Conservation (phyloP, 371 early-diverging fungal species). For the Mucor piriformis region DNA sequence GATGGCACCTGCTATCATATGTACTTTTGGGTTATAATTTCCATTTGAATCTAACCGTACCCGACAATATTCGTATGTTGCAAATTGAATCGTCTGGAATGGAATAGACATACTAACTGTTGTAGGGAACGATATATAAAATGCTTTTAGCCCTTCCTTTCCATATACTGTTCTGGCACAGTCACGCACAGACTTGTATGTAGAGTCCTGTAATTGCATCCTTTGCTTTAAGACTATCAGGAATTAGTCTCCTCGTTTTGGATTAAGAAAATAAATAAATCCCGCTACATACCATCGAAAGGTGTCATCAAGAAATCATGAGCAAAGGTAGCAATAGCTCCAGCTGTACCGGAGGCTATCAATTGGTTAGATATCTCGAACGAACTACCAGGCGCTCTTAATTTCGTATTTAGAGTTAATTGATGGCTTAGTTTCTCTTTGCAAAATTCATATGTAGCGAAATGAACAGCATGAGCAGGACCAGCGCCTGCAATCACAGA, state of each 20-base stretch:
- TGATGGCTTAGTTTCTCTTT: constrained; percentile 67
- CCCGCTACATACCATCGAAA: constrained; percentile 76
- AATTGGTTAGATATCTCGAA: constrained; percentile 57
- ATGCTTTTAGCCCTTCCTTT: constrained; percentile 83
- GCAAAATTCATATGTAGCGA: constrained; percentile 90
- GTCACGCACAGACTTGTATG: constrained; percentile 66
- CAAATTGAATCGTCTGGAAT: constrained; percentile 92
- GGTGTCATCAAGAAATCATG: constrained; percentile 94
- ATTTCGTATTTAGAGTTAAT: background rate
- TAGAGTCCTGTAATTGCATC: constrained; percentile 86
- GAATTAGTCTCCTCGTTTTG: background rate
- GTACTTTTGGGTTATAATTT: constrained; percentile 81
- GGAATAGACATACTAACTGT: constrained; percentile 93
- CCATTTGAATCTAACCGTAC: constrained; percentile 71
- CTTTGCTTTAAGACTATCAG: constrained; percentile 89
- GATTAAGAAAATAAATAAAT: background rate
- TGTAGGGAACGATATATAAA: constrained; percentile 94
- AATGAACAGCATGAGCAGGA: constrained; percentile 95
- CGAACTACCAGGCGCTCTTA: constrained; percentile 26
- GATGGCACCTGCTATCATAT: constrained; percentile 84
- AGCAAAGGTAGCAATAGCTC: constrained; percentile 87
- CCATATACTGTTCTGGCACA: constrained; percentile 72
- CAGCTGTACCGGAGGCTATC: constrained; percentile 76
- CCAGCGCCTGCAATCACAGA: constrained; percentile 93
- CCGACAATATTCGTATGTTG: constrained; percentile 83